Evolutionary conservation across 768 basidiomycete species (phyloP), one percentile per base, ranked within the genome.

Genomic region (Kwoniella pini): DNA sequence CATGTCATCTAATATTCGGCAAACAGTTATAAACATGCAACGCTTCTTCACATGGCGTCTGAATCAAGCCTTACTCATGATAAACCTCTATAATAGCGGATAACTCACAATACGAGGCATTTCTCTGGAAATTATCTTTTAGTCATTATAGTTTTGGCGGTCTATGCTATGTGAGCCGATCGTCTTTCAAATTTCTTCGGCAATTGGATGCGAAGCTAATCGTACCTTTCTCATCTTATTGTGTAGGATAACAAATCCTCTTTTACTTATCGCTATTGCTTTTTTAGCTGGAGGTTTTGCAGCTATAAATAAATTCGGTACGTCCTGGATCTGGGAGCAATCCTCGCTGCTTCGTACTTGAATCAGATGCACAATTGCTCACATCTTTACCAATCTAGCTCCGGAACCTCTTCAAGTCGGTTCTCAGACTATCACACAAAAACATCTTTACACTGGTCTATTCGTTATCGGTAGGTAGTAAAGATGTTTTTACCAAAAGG

Each of bases 231-330:
- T 31, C 19, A 49, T 31, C 51, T 9, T 42, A 10, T 42, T 19
- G 38, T n/a, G 17, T 62, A 92, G 91, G 67, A 78, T 97, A 66
- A 90, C 87, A 46, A 92, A 89, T 77, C 85, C 84, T 24, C 78
- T 85, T 31, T 85, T 97, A 36, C 83, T 96, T 67, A 81, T 91
- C 72, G 87, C 93, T 6, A 81, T 96, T 61, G 82, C 80, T 19
- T 92, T 98, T 83, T 86, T 98, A 64, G 85, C 91, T 63, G 90
- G 91, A 30, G 94, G 94, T 4, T 96, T 96, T 79, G 80, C 85
- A n/a, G 84, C 85, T 42, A 94, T 97, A 80, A 95, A 95, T 82
- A 86, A 82, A 72, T 95, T 88, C 65, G 93, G 91, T 92, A 66
- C 71, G 85, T 80, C 19, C n/a, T 10, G n/a, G 5, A 19, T 33